Evolutionary conservation across 257 asterid genomes (phyloP), one percentile per base, ranked within the genome.

Genomic region (Parsonsia alboflavescens): DNA sequence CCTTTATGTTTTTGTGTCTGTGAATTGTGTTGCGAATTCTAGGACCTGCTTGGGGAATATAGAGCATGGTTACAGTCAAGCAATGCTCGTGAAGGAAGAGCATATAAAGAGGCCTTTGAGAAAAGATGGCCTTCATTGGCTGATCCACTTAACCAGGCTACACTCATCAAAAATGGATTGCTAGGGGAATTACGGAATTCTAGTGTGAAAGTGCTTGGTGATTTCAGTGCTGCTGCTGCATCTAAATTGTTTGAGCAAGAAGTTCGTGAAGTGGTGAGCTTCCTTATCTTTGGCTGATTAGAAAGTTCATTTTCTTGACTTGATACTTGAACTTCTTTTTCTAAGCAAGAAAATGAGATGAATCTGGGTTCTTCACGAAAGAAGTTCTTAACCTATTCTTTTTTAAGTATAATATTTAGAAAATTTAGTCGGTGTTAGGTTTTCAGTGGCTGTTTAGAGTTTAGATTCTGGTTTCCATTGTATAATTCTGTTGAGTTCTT

Each of bases 231-330:
- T 22, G 79, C 90, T 62, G 96, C 99, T 81, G 98, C 97, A 77
- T 88, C 96, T 42, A 95, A 89, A 83, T 72, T 92, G 84, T 91
- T 95, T 30, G 98, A 95, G 77, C 97, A 91, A 86, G 97, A 92
- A 87, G 91, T 95, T 67, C 96, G 98, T 66, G 96, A 95, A 95
- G 90, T 79, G 84, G 98, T 89, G 76, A 80, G 87, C 77, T 66
- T 64, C 77, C 73, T 66, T 54, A 74, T 49, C 41, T 71, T 48
- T 57, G 46, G 73, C 61, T 72, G 63, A 46, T 64, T 7, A 71
- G 28, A 46, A 16, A 68, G 56, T 69, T 58, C 0, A 17, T 13
- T 12, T 30, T 28, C 61, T 39, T 13, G 19, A 15, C 44, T 69
- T 63, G 26, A n/a, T 71, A 45, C 42, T 52, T 52, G 42, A 62